A percentile compares a stretch with the other conserved stretches of the same genome.
Conservation (phyloP, 306 rosid genomes). For the Parietaria judaica region DNA sequence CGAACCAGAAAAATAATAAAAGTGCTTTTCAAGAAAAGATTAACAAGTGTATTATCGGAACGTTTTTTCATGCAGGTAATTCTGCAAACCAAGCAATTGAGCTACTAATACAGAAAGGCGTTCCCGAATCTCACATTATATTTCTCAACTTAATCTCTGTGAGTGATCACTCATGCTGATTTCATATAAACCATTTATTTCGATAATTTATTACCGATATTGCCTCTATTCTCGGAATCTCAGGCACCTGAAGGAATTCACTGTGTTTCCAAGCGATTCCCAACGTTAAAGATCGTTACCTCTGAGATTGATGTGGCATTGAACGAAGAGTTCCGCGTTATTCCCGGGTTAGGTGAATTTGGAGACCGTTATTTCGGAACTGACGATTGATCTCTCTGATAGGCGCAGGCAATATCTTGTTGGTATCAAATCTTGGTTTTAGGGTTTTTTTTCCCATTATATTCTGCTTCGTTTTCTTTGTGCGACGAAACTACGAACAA, state of each 20-base stretch:
- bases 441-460: too few species aligned
- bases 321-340: slow-evolving; percentile 77
- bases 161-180: slow-evolving; percentile 34
- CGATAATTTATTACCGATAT: neutral
- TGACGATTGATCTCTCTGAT: slow-evolving; percentile 33
- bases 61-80: slow-evolving; percentile 51
- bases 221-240: slow-evolving; percentile 3
- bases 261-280: slow-evolving; percentile 76
- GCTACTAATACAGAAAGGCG: slow-evolving; percentile 84
- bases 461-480: too few species aligned
- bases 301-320: slow-evolving; percentile 83
- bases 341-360: slow-evolving; percentile 90
- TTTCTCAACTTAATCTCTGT: slow-evolving; percentile 90
- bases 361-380: slow-evolving; percentile 97
- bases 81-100: slow-evolving; percentile 98
- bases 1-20: too few species aligned
- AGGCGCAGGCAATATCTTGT: neutral
- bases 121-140: slow-evolving; percentile 88
- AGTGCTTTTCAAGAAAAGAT: neutral
- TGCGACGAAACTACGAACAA: too few species aligned
- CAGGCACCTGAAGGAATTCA: slow-evolving; percentile 99
- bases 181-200: neutral
- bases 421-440: neutral
- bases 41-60: neutral
- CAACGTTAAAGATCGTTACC: slow-evolving; percentile 81